Evolutionary conservation across 1,284 basidiomycete species (phyloP), one percentile per base, ranked within the genome.

Genomic region (Dichomitus squalens): DNA sequence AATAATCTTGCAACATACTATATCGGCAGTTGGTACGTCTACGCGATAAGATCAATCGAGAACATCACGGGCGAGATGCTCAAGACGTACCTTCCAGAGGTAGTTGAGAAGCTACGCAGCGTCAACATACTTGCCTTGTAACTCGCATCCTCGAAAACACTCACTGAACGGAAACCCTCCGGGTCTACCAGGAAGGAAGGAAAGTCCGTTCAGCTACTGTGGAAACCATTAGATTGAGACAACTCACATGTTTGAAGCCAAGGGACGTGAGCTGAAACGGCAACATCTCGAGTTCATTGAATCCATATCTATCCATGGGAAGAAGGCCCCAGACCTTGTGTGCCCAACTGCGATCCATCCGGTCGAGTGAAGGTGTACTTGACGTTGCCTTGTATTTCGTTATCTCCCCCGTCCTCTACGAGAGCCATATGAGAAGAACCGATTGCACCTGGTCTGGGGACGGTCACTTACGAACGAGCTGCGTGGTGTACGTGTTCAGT

Each of bases 11-110:
- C 3, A 14, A 64, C 79, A 38, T 49, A 83, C 83, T 84, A 88
- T 61, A 92, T 87, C 0, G 88, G 86, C 63, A 77, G 76, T 39
- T 80, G 71, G 73, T 92, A 93, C 14, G 82, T 81, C 77, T 86
- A 16, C 16, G 3, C 9, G 6, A 18, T 6, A 21, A 2, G 1
- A 23, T 4, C 49, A 7, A 50, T 23, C n/a, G 7, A 3, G 34
- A 20, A 14, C 3, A 12, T 3, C 16, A 20, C 18, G 4, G 40
- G 31, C 44, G 7, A 50, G 31, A 12, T 25, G 35, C 6, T 36
- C 49, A 12, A 44, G 34, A 55, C 72, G 20, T 60, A 85, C 83
- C 76, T 85, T 83, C 79, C 80, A 88, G 40, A 91, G 71, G 46
- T 71, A 68, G 52, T 69, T 70, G 29, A 72, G 59, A 6, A 60